Evolutionary conservation across 2,329 filamentous ascomycete species (phyloP).

Genomic region (Curvularia hawaiiensis): DNA sequence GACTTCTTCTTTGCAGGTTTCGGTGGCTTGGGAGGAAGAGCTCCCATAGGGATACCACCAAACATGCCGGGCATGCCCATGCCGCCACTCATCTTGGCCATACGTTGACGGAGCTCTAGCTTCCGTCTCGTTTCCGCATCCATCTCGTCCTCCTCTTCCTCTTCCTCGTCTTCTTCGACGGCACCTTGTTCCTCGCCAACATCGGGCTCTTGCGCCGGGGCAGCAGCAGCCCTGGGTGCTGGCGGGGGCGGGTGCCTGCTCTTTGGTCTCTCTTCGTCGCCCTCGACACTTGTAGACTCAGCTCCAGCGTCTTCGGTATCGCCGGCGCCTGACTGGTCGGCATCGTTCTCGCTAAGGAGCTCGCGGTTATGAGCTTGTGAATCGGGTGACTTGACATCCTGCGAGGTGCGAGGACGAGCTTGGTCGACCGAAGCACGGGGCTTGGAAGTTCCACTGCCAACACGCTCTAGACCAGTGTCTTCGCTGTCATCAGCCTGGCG

Average conservation of each 20-base stretch:
- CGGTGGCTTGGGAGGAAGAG: constrained; percentile 46
- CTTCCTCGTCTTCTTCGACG: constrained; percentile 59
- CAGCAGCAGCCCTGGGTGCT: constrained; percentile 42
- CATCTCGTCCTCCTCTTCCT: constrained; percentile 78
- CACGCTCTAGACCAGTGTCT: constrained; percentile 44
- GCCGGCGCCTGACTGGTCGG: constrained; percentile 67
- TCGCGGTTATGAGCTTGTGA: constrained; percentile 54
- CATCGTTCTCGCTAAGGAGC: constrained; percentile 66
- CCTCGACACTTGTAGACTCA: constrained; percentile 72
- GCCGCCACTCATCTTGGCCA: constrained; percentile 98
- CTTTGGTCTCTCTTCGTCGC: constrained; percentile 65
- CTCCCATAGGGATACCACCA: constrained; percentile 67
- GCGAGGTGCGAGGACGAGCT: constrained; percentile 45
- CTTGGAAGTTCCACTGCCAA: constrained; percentile 40
- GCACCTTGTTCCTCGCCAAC: constrained; percentile 58
- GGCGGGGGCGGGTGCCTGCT: constrained; percentile 24
- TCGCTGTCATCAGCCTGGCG: constrained; percentile 41
- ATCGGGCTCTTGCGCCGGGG: constrained; percentile 51
- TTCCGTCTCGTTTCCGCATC: constrained; percentile 85
- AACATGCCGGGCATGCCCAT: constrained; percentile 98
- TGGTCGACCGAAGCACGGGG: constrained; percentile 49
- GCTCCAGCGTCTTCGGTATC: constrained; percentile 67
- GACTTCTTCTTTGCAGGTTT: constrained; percentile 53
- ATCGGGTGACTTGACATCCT: constrained; percentile 49
- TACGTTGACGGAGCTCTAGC: constrained; percentile 88